Conservation (phyloP, 306 rosid species). For the Medicago ruthenica region DNA sequence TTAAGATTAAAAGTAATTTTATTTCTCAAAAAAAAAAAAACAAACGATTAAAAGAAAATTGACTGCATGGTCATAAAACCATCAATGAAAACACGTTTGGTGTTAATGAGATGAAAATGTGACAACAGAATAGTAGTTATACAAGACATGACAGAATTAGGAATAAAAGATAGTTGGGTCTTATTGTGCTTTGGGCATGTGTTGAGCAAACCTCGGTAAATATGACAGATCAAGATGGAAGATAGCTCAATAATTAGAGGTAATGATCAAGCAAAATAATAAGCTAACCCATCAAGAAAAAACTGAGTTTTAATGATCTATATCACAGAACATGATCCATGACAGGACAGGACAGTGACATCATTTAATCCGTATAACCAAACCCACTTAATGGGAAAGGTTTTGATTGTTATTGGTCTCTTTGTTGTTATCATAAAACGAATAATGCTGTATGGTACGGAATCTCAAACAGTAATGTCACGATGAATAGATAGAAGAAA, state of each 20-base stretch:
- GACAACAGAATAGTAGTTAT: not conserved
- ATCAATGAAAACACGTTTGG: not conserved
- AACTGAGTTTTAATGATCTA: not conserved
- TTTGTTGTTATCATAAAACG: not conserved
- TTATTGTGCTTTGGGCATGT: not conserved
- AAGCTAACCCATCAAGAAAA: not conserved
- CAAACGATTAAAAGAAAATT: not conserved
- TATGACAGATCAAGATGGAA: not conserved
- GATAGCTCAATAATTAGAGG: not conserved
- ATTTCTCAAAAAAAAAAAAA: too few relatives aligned
- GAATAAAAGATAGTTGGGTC: not conserved
- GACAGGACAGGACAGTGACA: not conserved
- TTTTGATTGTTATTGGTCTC: not conserved
- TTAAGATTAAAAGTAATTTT: not conserved
- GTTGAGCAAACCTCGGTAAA: not conserved
- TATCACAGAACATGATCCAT: not conserved
- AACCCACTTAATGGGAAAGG: not conserved
- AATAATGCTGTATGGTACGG: too few relatives aligned
- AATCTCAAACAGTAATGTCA: too few relatives aligned
- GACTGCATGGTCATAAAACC: not conserved
- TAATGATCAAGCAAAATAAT: not conserved
- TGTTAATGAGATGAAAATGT: not conserved
- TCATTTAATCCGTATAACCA: not conserved
- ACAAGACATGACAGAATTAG: not conserved
- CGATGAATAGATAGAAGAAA: too few relatives aligned